Evolutionary conservation across 805 yeast species (phyloP).

Genomic region (Helenozyma rhizophorensis): DNA sequence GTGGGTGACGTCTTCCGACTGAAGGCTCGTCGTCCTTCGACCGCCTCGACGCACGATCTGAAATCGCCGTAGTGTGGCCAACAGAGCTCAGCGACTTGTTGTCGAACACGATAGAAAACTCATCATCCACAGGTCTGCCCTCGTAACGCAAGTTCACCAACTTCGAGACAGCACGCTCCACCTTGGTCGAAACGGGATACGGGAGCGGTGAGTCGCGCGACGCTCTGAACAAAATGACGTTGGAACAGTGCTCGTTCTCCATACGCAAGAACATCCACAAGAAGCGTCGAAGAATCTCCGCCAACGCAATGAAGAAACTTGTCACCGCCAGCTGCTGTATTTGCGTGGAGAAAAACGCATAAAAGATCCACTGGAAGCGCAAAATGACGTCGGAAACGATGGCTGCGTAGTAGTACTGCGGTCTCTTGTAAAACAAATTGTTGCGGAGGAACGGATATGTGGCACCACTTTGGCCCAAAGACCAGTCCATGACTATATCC

Average conservation of each 20-base stretch:
- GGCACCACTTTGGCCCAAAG: constrained; percentile 66
- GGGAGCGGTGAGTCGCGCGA: constrained; percentile 86
- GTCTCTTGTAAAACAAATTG: constrained; percentile 58
- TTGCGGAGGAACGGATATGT: constrained; percentile 61
- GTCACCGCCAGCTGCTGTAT: constrained; percentile 86
- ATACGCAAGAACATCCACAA: constrained; percentile 90
- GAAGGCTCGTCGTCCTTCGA: too few species aligned
- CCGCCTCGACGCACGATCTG: background rate
- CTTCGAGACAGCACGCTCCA: constrained; percentile 33
- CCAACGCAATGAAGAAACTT: constrained; percentile 75
- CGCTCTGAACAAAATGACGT: constrained; percentile 80
- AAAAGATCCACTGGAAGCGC: constrained; percentile 90
- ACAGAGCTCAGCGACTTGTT: too few species aligned
- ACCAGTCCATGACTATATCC: constrained; percentile 97
- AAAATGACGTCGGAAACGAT: constrained; percentile 68
- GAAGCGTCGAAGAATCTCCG: constrained; percentile 79
- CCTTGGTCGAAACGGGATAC: constrained; percentile 44
- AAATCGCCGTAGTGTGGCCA: background rate
- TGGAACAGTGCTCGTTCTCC: constrained; percentile 94
- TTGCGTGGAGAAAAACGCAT: constrained; percentile 69
- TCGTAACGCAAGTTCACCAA: constrained; percentile 32
- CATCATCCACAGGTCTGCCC: constrained; percentile 8
- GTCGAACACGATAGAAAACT: constrained; percentile 1
- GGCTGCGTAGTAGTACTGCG: constrained; percentile 64
- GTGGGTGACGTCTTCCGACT: too few species aligned